Conservation (phyloP, 495 filamentous ascomycete genomes). For the Lasiosphaeriaceae sp. region DNA sequence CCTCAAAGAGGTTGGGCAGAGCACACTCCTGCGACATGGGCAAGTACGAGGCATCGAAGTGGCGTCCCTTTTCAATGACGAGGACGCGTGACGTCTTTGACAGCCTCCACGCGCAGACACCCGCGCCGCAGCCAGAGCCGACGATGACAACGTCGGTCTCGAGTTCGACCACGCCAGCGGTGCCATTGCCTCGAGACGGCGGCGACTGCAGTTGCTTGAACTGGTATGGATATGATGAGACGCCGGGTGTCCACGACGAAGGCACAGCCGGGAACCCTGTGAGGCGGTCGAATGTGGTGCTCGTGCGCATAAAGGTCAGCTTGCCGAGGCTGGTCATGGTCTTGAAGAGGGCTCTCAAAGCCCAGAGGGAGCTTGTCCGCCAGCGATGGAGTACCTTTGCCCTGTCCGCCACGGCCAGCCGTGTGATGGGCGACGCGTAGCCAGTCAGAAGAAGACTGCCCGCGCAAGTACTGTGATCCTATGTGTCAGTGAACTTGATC, state of each 20-base stretch:
- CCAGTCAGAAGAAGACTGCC: conserved; percentile 68
- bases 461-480: conserved; percentile 54
- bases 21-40: conserved; percentile 64
- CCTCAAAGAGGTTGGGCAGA: conserved; percentile 60
- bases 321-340: conserved; percentile 52
- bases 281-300: conserved; percentile 51
- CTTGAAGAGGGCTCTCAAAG: conserved; percentile 55
- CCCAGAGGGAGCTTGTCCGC: conserved; percentile 53
- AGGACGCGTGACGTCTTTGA: conserved; percentile 63
- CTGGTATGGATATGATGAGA: conserved; percentile 37
- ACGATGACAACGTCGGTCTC: conserved; percentile 82
- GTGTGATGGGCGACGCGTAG: conserved; percentile 55
- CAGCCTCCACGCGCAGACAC: conserved; percentile 74
- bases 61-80: conserved; percentile 78
- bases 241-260: conserved; percentile 56
- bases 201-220: conserved; percentile 46
- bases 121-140: conserved; percentile 86
- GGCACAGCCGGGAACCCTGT: conserved; percentile 62
- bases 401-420: conserved; percentile 58
- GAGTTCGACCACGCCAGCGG: conserved; percentile 42
- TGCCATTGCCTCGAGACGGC: conserved; percentile 2
- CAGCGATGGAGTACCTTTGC: conserved; percentile 59
- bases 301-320: conserved; percentile 56
- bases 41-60: conserved; percentile 66
- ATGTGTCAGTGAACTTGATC: neutral